Evolutionary conservation across 2,329 filamentous ascomycete genomes (phyloP).

Genomic region (Ceratocystis colombiana): DNA sequence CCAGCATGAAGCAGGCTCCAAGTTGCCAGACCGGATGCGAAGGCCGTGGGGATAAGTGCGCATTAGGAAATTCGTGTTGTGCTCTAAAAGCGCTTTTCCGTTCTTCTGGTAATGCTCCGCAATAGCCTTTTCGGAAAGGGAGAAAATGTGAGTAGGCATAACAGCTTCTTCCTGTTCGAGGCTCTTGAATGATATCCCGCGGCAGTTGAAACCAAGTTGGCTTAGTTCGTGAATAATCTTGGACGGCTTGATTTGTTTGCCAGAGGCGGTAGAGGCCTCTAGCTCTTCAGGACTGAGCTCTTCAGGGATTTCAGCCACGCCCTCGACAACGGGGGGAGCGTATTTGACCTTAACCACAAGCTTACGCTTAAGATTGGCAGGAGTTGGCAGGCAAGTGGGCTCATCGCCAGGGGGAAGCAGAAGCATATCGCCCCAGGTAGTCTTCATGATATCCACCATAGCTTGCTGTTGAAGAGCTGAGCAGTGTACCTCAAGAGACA

Average conservation of each 20-base stretch:
- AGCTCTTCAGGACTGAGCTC: constrained; percentile 34
- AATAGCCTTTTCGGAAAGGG: constrained; percentile 53
- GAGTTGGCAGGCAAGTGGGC: constrained; percentile 50
- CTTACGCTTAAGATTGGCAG: constrained; percentile 60
- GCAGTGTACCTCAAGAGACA: constrained; percentile 89
- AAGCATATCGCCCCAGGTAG: constrained; percentile 67
- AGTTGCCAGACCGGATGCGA: constrained; percentile 72
- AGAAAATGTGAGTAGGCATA: constrained; percentile 61
- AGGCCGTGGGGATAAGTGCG: constrained; percentile 77
- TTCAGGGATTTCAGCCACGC: constrained; percentile 29
- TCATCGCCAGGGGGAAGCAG: constrained; percentile 46
- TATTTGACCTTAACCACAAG: constrained; percentile 81
- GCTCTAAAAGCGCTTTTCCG: constrained; percentile 53
- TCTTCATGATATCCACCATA: constrained; percentile 87
- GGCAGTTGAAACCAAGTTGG: constrained; percentile 69
- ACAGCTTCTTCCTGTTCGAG: constrained; percentile 60
- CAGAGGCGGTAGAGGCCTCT: constrained; percentile 37
- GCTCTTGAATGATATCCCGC: constrained; percentile 70
- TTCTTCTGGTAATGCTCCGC: constrained; percentile 48
- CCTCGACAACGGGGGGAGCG: constrained; percentile 36
- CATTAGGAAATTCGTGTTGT: constrained; percentile 77
- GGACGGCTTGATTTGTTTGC: constrained; percentile 39
- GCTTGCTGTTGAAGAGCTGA: constrained; percentile 67
- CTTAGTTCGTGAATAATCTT: constrained; percentile 66
- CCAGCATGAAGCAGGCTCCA: constrained; percentile 80